Conservation (phyloP, 495 filamentous ascomycete species). For the Neurospora sp. region DNA sequence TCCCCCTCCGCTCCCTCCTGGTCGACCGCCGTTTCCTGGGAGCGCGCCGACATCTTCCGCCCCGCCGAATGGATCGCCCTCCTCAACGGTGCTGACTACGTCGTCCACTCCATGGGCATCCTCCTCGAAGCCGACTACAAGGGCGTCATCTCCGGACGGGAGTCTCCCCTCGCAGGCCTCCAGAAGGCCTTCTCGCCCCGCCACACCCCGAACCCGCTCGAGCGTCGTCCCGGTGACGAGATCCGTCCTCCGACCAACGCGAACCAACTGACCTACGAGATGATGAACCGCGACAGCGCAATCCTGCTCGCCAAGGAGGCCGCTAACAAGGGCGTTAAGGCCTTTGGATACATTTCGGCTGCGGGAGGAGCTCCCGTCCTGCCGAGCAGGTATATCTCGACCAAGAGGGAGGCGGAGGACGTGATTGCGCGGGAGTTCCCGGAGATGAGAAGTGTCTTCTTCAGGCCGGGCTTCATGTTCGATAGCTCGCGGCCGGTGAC, state of each 20-base stretch:
- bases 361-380: conserved; percentile 75
- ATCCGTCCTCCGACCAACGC: conserved; percentile 14
- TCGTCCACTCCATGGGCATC: conserved; percentile 91
- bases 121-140: conserved; percentile 98
- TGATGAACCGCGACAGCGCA: conserved; percentile 87
- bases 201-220: conserved; percentile 57
- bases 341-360: conserved; percentile 82
- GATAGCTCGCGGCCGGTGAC: conserved; percentile 76
- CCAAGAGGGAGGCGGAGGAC: conserved; percentile 84
- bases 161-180: conserved; percentile 65
- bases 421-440: conserved; percentile 63
- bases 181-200: conserved; percentile 62
- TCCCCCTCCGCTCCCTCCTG: conserved; percentile 65
- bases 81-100: conserved; percentile 64
- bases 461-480: conserved; percentile 82
- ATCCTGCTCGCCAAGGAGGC: conserved; percentile 82
- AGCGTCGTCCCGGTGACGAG: conserved; percentile 41
- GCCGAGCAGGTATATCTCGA: conserved; percentile 76
- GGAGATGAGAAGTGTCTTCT: conserved; percentile 65
- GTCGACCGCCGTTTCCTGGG: conserved; percentile 76
- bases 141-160: conserved; percentile 70
- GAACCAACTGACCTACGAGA: conserved; percentile 86
- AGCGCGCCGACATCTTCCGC: conserved; percentile 73
- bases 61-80: conserved; percentile 66
- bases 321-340: conserved; percentile 46